Base-by-base conservation (phyloP, 2,329 filamentous ascomycete species). In the Alternaria gansuensis region DNA sequence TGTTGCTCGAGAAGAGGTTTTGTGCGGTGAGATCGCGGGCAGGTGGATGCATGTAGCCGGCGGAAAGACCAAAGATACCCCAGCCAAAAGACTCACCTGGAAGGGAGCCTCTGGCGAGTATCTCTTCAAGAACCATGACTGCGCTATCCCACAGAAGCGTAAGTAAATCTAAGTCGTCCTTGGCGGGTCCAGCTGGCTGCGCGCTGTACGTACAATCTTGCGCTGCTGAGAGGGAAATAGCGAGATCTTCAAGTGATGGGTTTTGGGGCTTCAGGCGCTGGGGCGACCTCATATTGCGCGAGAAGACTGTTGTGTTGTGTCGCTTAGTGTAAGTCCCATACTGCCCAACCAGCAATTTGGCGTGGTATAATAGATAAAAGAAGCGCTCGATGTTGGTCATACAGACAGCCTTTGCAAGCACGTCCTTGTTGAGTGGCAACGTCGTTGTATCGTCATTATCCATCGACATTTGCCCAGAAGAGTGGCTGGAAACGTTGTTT, bases 81-180 rank as follows among this genome's bases (percentile, higher is more conserved):
- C 69, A 72, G 0, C 60, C 65, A 23, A 68, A 69, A 1, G 53
- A 57, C 40, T 68, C 65, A 4, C 57, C 52, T 23, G 64, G 51
- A 2, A 70, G 39, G 2, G 60, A 54, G 1, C 57, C 54, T 6
- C 43, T 23, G 0, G 54, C 54, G 0, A 69, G 26, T 1, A 69
- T 50, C 1, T 63, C 54, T 21, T 68, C 64, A 0, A 73, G 23
- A 7, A 62, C 37, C 1, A 44, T 52, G 9, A 60, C 44, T 4
- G 68, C 62, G 0, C 57, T 57, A 2, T 44, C 37, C 65, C 62
- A 68, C 3, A 70, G 49, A 2, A 49, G 37, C 4, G 51, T 52
- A 54, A 71, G 69, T 39, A 66, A 5, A 10, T 54, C 51, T 3
- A 72, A 45, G 5, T 70, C 69, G 2, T 60, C 49, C 21, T 56